Evolutionary conservation across 2,329 filamentous ascomycete genomes (phyloP).

Genomic region (Pseudopithomyces maydicus): DNA sequence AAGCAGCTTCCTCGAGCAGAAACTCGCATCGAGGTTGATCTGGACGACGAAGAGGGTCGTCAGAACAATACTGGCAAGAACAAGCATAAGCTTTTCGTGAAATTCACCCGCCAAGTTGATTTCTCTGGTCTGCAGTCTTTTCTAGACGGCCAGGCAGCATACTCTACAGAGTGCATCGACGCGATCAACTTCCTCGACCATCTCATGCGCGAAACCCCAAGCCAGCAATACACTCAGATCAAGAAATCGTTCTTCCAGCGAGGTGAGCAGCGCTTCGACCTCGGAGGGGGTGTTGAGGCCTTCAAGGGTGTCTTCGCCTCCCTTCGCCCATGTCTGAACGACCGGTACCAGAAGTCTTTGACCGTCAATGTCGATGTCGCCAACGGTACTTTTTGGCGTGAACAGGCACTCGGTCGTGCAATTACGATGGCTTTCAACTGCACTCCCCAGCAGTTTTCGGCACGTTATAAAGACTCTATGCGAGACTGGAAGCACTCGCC

Average conservation of each 20-base stretch:
- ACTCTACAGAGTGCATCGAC: slow-evolving; percentile 67
- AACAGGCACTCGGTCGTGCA: slow-evolving; percentile 40
- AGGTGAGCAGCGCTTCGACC: slow-evolving; percentile 53
- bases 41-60: slow-evolving; percentile 67
- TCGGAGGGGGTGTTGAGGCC: slow-evolving; percentile 74
- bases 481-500: slow-evolving; percentile 30
- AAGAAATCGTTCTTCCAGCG: slow-evolving; percentile 82
- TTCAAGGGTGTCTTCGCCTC: slow-evolving; percentile 91
- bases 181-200: slow-evolving; percentile 93
- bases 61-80: slow-evolving; percentile 43
- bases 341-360: slow-evolving; percentile 61
- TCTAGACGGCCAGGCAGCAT: slow-evolving; percentile 59
- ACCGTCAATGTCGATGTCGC: slow-evolving; percentile 89
- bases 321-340: slow-evolving; percentile 71
- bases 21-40: slow-evolving; percentile 64
- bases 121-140: slow-evolving; percentile 71
- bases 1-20: slow-evolving; percentile 34
- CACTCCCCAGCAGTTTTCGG: slow-evolving; percentile 33
- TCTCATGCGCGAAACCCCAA: slow-evolving; percentile 79
- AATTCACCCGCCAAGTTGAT: slow-evolving; percentile 69
- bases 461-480: slow-evolving; percentile 25
- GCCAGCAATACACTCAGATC: slow-evolving; percentile 68
- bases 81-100: slow-evolving; percentile 65
- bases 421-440: slow-evolving; percentile 38
- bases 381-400: slow-evolving; percentile 85